A percentile compares a stretch with the other conserved stretches of the same genome.
Conservation (phyloP, 164 flowering plant species). For the Akebia trifoliata region DNA sequence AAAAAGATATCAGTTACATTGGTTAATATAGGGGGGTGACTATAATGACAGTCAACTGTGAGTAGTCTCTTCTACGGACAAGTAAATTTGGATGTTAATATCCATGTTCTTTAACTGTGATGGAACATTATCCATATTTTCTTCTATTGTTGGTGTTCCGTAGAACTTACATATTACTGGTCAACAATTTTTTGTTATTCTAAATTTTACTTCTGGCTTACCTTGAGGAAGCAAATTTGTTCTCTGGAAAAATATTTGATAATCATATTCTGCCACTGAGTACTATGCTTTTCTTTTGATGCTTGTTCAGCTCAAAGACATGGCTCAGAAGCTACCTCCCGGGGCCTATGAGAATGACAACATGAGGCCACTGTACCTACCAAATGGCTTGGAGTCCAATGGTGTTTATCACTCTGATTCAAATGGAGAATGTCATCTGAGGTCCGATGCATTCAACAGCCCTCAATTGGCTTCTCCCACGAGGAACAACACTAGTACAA, state of each 20-base stretch:
- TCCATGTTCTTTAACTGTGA: too few species aligned
- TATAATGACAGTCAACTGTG: not conserved
- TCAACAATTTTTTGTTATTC: too few species aligned
- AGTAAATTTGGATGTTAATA: too few species aligned
- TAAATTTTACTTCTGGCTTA: not conserved
- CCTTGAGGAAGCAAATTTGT: not conserved
- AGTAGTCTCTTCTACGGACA: not conserved
- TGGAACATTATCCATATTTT: not conserved
- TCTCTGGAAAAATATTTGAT: not conserved
- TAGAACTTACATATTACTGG: not conserved
- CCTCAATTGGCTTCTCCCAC: slow-evolving; percentile 26
- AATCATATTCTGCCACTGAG: not conserved
- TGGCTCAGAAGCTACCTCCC: slow-evolving; percentile 70
- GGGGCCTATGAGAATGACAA: slow-evolving; percentile 49
- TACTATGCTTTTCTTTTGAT: slow-evolving; percentile 7
- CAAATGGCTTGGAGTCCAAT: slow-evolving; percentile 52
- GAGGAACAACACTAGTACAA: slow-evolving; percentile 16
- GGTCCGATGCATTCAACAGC: slow-evolving; percentile 34
- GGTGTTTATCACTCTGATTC: slow-evolving; percentile 29
- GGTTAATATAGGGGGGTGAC: not conserved
- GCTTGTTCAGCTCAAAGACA: slow-evolving; percentile 53
- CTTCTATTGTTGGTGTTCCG: not conserved
- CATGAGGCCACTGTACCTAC: slow-evolving; percentile 29
- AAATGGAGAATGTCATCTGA: slow-evolving; percentile 35
- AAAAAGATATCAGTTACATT: not conserved